Evolutionary conservation across 768 basidiomycete species (phyloP), one percentile per base, ranked within the genome.

Genomic region (Pholiota conissans): DNA sequence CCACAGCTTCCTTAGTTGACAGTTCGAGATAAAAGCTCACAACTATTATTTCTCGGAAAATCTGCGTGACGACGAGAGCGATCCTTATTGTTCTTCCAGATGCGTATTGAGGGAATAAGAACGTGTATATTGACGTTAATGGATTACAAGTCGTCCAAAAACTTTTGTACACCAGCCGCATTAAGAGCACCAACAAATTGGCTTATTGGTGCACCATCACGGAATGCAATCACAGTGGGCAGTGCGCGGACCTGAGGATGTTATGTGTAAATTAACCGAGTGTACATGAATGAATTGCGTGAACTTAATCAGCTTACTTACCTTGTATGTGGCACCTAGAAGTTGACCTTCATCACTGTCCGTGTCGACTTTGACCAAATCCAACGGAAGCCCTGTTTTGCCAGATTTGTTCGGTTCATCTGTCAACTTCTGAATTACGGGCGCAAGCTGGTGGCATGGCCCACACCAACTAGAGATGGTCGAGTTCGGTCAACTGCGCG

Each of bases 191-290:
- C 90, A 1, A 84, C 74, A 64, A 93, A 93, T 47, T 84, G 76
- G 45, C 72, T 72, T n/a, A 86, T 74, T 1, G 71, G 74, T 61
- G 82, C 65, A 16, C 89, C 90, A 48, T 86, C 79, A 56, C 77
- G 81, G 74, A 92, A 92, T 3, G 89, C 91, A 56, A 90, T 74
- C 28, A 93, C 89, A 0, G 91, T 93, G 3, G 91, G 91, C n/a
- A 93, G 71, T 14, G 88, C 79, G n/a, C 77, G 72, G 58, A 93
- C 76, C 91, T 93, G 57, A 34, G 22, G n/a, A n/a, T n/a, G 13
- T 22, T 27, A 53, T 22, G 27, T 40, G 45, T 34, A 10, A 39
- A 11, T 26, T 13, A 37, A 7, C 2, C 1, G 9, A 24, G n/a
- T 47, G 18, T 27, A 28, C 18, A 7, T 47, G 39, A 37, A 48